Evolutionary conservation across 2,329 filamentous ascomycete genomes (phyloP).

Genomic region (Dothideomycetes sp.): DNA sequence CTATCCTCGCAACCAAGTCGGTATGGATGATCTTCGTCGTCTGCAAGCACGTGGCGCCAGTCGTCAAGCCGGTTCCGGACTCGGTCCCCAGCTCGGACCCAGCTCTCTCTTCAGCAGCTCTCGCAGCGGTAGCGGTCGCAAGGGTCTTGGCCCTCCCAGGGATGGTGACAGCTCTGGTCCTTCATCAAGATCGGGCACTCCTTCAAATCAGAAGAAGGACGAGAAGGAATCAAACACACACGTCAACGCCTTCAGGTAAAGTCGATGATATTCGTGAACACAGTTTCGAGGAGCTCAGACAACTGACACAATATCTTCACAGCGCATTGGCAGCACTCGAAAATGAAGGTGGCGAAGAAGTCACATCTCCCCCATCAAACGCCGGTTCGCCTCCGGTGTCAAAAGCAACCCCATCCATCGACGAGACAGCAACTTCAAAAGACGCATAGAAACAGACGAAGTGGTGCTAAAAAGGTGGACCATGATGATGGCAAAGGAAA

Average conservation of each 20-base stretch:
- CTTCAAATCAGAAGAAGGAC: slow-evolving; percentile 53
- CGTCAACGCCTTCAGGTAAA: slow-evolving; percentile 91
- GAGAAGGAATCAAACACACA: slow-evolving; percentile 54
- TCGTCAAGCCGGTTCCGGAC: slow-evolving; percentile 55
- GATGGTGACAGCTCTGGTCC: slow-evolving; percentile 66
- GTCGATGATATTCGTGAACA: no score
- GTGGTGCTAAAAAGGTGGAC: neutral
- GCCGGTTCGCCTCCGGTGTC: slow-evolving; percentile 25
- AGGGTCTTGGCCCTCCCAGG: slow-evolving; percentile 64
- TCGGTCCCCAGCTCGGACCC: slow-evolving; percentile 58
- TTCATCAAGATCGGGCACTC: slow-evolving; percentile 83
- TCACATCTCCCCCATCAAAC: slow-evolving; percentile 51
- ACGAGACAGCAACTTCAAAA: slow-evolving; percentile 28
- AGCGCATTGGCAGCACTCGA: slow-evolving; percentile 47
- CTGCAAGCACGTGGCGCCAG: slow-evolving; percentile 57
- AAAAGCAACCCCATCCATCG: slow-evolving; percentile 27
- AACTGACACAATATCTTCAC: slow-evolving; percentile 23
- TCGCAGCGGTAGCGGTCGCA: slow-evolving; percentile 83
- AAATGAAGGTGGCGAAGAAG: slow-evolving; percentile 47
- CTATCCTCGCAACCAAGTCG: slow-evolving; percentile 69
- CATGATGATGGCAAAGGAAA: no score
- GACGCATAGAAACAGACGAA: slow-evolving; percentile 22
- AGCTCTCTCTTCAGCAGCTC: slow-evolving; percentile 64
- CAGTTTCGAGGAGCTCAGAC: no score
- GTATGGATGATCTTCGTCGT: slow-evolving; percentile 82